phyloP scores from a whole-genome alignment of 1,139 yeast genomes.

The Suhomyces anneliseae region DNA sequence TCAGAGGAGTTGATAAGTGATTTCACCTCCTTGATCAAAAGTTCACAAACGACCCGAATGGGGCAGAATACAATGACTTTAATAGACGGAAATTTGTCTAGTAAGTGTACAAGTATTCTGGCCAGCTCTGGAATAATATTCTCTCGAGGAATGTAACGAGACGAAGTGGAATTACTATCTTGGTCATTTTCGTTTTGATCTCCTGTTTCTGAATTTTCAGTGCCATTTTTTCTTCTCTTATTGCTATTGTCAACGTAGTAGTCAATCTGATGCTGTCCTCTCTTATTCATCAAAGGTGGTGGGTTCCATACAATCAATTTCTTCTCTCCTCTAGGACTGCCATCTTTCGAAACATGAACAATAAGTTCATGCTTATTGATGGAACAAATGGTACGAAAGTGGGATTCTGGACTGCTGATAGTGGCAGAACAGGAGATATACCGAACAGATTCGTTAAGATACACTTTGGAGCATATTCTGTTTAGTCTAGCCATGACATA shows the following conservation, averaged over 20 bases:
- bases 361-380: conserved; percentile 44
- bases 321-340: conserved; percentile 83
- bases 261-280: conserved; percentile 33
- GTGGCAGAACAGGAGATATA: conserved; percentile 96
- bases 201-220: too few relatives aligned
- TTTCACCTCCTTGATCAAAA: conserved; percentile 80
- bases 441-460: conserved; percentile 31
- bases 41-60: conserved; percentile 81
- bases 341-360: conserved; percentile 66
- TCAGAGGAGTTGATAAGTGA: conserved; percentile 39
- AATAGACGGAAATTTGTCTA: conserved; percentile 49
- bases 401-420: conserved; percentile 65
- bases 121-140: conserved; percentile 78
- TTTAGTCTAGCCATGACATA: conserved; percentile 76
- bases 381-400: conserved; percentile 75
- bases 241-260: too few relatives aligned
- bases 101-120: conserved; percentile 60
- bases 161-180: neutral
- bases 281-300: conserved; percentile 58
- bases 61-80: conserved; percentile 90
- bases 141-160: conserved; percentile 50
- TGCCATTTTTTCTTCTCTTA: neutral
- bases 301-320: conserved; percentile 84
- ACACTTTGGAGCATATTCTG: conserved; percentile 46
- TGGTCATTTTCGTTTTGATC: too few relatives aligned